A percentile compares a stretch with the other conserved stretches of the same genome.
These are phyloP conservation scores for Leishmania major DNA, from an alignment of 208 protist species.

Conservation along the genomic window DNA sequence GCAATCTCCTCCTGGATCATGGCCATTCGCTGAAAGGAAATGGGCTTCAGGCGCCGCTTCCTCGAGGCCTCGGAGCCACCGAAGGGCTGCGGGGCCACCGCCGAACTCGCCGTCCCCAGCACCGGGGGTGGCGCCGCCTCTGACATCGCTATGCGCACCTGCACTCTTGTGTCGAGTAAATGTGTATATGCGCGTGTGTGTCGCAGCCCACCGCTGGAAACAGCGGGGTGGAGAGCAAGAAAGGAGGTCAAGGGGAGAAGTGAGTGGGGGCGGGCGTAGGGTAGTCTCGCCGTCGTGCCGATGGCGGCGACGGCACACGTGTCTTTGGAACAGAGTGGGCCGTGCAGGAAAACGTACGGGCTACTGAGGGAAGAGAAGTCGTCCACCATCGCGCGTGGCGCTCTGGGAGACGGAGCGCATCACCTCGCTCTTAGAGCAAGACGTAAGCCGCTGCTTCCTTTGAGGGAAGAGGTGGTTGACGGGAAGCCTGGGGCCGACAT, in stretches of 20 bases:
- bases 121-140: conserved; percentile 2
- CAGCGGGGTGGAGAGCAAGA: not conserved
- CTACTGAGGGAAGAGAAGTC: not conserved
- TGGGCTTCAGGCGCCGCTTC: conserved; percentile 45
- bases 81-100: conserved; percentile 12
- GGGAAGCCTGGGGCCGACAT: not conserved
- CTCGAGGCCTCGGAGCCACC: conserved; percentile 12
- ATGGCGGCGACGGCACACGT: not conserved
- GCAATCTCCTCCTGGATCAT: conserved; percentile 76
- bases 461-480: not conserved
- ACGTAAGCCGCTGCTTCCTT: not conserved
- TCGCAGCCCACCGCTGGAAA: not conserved
- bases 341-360: not conserved
- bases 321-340: not conserved
- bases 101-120: conserved; percentile 6
- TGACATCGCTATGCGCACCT: conserved; percentile 5
- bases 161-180: not conserved
- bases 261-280: too few relatives aligned
- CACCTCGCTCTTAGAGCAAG: not conserved
- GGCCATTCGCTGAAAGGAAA: conserved; percentile 75
- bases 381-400: not conserved
- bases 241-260: not conserved
- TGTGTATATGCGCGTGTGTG: not conserved
- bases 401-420: not conserved
- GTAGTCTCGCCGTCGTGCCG: too few relatives aligned